Percentiles rank a stretch among this genome's conserved stretches.
Conservation (phyloP, 2,329 filamentous ascomycete species). For the Ophiostoma triangulosporum region DNA sequence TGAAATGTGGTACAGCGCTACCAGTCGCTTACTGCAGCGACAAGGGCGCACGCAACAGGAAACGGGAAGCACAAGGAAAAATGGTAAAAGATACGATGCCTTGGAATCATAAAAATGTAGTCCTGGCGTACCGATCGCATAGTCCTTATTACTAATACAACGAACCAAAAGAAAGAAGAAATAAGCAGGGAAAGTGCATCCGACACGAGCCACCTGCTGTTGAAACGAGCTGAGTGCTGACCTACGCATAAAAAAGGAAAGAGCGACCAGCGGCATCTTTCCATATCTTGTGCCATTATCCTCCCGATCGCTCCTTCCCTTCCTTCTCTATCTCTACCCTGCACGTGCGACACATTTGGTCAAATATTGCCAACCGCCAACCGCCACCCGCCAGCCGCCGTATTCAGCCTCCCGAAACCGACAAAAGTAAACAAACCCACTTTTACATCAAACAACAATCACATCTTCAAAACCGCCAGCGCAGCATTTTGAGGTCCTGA, state of each 20-base stretch:
- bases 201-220: neutral
- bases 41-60: neutral
- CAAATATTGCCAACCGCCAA: neutral
- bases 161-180: too few species aligned
- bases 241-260: neutral
- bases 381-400: neutral
- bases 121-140: too few species aligned
- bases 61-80: neutral
- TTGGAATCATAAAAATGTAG: too few species aligned
- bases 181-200: neutral
- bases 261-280: neutral
- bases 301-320: neutral
- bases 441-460: constrained; percentile 3
- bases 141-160: too few species aligned
- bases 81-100: neutral
- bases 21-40: constrained; percentile 1
- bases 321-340: neutral
- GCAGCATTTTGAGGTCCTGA: neutral
- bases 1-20: constrained; percentile 5
- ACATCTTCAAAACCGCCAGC: neutral
- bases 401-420: constrained; percentile 4
- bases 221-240: neutral
- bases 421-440: constrained; percentile 12
- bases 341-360: neutral
- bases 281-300: neutral